A percentile compares a stretch with the other conserved stretches of the same genome.
Evolutionary conservation across 2,329 filamentous ascomycete species (phyloP).

Genomic region (Exophiala sp.): DNA sequence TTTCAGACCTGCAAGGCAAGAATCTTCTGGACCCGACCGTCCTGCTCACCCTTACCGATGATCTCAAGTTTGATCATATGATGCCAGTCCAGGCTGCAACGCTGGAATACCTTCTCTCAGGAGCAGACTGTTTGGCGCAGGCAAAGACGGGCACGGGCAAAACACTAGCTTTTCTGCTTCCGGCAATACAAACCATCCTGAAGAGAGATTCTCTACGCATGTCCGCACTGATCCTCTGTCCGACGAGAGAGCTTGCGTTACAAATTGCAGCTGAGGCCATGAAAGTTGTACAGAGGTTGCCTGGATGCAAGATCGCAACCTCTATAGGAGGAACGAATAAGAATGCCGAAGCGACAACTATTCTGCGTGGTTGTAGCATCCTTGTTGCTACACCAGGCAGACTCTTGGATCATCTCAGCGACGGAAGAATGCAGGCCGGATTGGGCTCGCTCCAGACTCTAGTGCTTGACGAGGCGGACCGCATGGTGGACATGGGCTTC

Average conservation of each 20-base stretch:
- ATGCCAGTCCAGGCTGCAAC: constrained; percentile 19
- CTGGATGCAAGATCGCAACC: constrained; percentile 73
- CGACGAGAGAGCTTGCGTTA: constrained; percentile 91
- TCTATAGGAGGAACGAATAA: constrained; percentile 23
- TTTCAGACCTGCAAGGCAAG: constrained; percentile 11
- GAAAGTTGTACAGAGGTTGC: constrained; percentile 65
- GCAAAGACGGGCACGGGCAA: constrained; percentile 97
- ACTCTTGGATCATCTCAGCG: constrained; percentile 73
- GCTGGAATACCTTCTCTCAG: constrained; percentile 11
- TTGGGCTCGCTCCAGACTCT: constrained; percentile 60
- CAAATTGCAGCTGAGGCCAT: constrained; percentile 62
- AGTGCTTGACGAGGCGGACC: constrained; percentile 65
- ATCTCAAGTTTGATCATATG: constrained; percentile 18
- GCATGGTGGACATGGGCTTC: constrained; percentile 66
- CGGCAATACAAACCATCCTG: constrained; percentile 76
- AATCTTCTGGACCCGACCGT: constrained; percentile 13
- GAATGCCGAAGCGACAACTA: constrained; percentile 6
- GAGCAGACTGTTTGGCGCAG: constrained; percentile 68
- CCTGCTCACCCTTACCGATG: constrained; percentile 15
- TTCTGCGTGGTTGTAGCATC: constrained; percentile 40
- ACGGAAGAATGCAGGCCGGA: constrained; percentile 59
- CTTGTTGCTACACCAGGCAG: constrained; percentile 88
- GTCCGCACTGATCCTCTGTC: constrained; percentile 81
- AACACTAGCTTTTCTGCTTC: constrained; percentile 87
- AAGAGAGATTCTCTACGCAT: constrained; percentile 55